Base-by-base conservation (phyloP, 176 grass and related monocot species). In the Urochloa ruziziensis region DNA sequence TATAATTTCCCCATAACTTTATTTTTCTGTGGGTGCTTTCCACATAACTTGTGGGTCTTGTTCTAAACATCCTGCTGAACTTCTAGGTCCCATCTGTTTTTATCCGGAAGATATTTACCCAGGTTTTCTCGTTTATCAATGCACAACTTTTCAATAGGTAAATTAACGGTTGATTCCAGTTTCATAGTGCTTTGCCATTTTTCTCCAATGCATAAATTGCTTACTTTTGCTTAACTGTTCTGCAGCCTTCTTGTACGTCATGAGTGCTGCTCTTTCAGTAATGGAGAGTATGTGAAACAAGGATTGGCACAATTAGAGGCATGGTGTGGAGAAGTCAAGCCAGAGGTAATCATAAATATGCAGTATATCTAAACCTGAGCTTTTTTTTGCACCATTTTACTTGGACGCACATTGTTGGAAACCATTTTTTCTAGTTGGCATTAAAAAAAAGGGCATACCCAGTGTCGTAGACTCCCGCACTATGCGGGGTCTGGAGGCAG, bases 231-330 rank as follows among this genome's bases (percentile, higher is more conserved):
- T 53, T 44, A 32, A 56, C 61, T 69, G 28, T 58, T 65, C 67
- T 74, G 65, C 65, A 98, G 96, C 88, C 91, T 95, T 83, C 93
- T 95, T 67, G 88, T 98, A 37, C 93, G 96, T 37, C 91, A 92
- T 78, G 96, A 98, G 70, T 98, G 93, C 80, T 98, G 96, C 85
- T 95, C 96, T 78, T 95, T 98, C 69, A 98, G 96, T 85, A 98
- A 95, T 32, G 96, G 96, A 81, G 96, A 98, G 49, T 98, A 94
- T 83, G 82, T 98, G 64, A 98, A 98, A 91, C 88, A 86, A 88
- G 96, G 96, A 69, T 90, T 98, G 84, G 63, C 86, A 69, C 85
- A 94, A 82, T 58, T 98, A 51, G 87, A 98, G 80, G 25, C 62
- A 42, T 98, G 96, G 96, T 95, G 85, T 73, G 73, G 56, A 76